phyloP scores from a whole-genome alignment of 306 rosid genomes.

The Inga oerstediana region DNA sequence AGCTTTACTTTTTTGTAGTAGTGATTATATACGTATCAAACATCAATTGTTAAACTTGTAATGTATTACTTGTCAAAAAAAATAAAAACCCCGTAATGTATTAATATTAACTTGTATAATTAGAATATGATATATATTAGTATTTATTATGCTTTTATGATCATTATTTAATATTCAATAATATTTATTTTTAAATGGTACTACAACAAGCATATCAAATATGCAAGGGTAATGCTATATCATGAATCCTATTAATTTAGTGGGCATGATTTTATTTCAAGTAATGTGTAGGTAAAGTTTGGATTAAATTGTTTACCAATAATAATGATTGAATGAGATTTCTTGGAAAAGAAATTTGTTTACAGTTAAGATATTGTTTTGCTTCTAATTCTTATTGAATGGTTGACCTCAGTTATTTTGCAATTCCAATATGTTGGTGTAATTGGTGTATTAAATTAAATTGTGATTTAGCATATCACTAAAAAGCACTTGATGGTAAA shows the following conservation, averaged over 20 bases:
- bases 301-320: neutral
- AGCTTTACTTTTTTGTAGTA: too few species aligned
- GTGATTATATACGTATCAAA: too few species aligned
- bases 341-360: neutral
- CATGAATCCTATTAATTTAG: neutral
- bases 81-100: too few species aligned
- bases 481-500: too few species aligned
- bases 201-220: neutral
- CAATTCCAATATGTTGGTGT: neutral
- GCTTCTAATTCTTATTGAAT: too few species aligned
- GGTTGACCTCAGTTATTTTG: neutral
- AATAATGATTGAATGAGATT: neutral
- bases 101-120: neutral
- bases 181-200: too few species aligned
- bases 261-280: neutral
- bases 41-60: too few species aligned
- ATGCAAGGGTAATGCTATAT: neutral
- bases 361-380: neutral
- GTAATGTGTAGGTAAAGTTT: neutral
- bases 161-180: too few species aligned
- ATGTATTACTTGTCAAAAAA: too few species aligned
- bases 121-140: too few species aligned
- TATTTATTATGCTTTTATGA: neutral
- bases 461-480: too few species aligned
- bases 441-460: too few species aligned